Evolutionary conservation across 2,329 filamentous ascomycete species (phyloP).

Genomic region (Dactylellina sp.): DNA sequence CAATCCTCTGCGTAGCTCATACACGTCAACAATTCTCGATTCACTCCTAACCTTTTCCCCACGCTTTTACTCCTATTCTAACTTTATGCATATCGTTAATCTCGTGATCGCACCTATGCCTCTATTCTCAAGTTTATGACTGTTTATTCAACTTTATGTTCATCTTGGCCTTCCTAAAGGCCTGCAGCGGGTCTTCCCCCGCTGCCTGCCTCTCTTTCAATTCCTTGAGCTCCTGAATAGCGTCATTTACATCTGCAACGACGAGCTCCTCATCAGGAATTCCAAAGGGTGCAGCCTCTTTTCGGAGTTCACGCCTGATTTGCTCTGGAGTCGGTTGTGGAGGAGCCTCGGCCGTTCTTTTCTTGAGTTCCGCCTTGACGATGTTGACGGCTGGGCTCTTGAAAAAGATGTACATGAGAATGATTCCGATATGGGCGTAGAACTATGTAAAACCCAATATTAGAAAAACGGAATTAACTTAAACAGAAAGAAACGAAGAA

Average conservation of each 20-base stretch:
- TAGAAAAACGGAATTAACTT: background rate
- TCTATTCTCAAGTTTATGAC: background rate
- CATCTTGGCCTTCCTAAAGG: slow-evolving; percentile 37
- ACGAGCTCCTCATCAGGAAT: slow-evolving; percentile 59
- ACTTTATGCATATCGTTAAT: background rate
- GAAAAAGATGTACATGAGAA: slow-evolving; percentile 78
- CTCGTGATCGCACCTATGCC: background rate
- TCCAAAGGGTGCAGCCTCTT: slow-evolving; percentile 61
- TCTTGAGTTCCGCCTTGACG: slow-evolving; percentile 37
- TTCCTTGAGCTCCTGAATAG: slow-evolving; percentile 54
- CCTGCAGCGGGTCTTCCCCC: slow-evolving; percentile 34
- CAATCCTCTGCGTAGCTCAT: background rate
- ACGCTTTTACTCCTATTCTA: background rate
- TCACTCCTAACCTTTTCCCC: background rate
- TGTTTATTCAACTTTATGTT: slow-evolving; percentile 39
- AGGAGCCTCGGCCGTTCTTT: slow-evolving; percentile 17
- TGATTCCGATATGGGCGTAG: slow-evolving; percentile 79
- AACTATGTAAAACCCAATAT: slow-evolving; percentile 72
- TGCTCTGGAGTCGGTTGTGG: slow-evolving; percentile 31
- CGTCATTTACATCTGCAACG: slow-evolving; percentile 54
- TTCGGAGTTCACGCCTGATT: slow-evolving; percentile 23
- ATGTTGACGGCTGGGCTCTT: slow-evolving; percentile 77
- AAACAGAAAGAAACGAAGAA: background rate
- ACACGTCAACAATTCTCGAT: slow-evolving; percentile 6
- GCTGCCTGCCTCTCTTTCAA: slow-evolving; percentile 33